Evolutionary conservation across 2,329 filamentous ascomycete genomes (phyloP).

Genomic region (Talaromyces sp.): DNA sequence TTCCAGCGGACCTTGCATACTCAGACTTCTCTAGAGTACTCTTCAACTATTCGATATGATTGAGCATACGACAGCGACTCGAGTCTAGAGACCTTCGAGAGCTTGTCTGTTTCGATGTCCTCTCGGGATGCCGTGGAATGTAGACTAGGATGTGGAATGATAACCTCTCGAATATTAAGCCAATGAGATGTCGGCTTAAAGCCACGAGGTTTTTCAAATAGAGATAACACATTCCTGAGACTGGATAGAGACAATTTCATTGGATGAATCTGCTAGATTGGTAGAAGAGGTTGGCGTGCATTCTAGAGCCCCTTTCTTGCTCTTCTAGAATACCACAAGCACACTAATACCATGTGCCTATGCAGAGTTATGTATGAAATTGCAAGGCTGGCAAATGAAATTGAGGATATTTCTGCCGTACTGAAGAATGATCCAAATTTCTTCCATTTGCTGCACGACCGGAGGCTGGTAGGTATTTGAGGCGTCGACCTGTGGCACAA

Average conservation of each 20-base stretch:
- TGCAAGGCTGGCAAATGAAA: background rate
- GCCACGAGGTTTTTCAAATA: background rate
- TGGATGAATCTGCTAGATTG: background rate
- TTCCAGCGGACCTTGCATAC: background rate
- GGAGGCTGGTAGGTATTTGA: constrained; percentile 3
- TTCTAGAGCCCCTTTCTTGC: background rate
- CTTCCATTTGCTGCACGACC: background rate
- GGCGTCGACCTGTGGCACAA: background rate
- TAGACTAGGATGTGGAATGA: constrained; percentile 7
- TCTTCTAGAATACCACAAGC: background rate
- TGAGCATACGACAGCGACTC: background rate
- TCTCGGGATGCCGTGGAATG: constrained; percentile 7
- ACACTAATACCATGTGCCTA: background rate
- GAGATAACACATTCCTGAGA: background rate
- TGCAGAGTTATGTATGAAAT: background rate
- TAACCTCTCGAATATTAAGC: constrained; percentile 6
- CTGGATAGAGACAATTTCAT: background rate
- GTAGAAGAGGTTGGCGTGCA: background rate
- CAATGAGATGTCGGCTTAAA: background rate
- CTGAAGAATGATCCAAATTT: background rate
- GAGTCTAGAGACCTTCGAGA: background rate
- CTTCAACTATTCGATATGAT: background rate
- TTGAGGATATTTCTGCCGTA: background rate
- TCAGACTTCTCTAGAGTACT: background rate
- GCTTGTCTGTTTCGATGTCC: background rate